Evolutionary conservation across 1,284 basidiomycete species (phyloP).

Genomic region (Phlebopus sp.): DNA sequence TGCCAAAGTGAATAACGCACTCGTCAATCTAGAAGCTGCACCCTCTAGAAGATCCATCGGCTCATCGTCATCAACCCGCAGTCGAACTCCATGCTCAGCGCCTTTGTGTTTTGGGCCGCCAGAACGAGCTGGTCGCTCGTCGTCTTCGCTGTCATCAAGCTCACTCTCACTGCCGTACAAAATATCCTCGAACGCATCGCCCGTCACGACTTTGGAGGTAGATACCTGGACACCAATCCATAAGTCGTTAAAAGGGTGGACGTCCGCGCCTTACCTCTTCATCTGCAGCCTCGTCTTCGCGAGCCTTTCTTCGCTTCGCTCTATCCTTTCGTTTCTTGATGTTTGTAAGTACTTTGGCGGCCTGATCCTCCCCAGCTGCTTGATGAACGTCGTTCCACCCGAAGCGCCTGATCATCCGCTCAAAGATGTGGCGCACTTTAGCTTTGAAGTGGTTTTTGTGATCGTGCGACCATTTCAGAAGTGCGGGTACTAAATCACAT

Average conservation of each 20-base stretch:
- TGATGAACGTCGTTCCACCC: slow-evolving; percentile 83
- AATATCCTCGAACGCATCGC: slow-evolving; percentile 94
- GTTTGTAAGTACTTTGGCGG: slow-evolving; percentile 58
- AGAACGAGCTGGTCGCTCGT: slow-evolving; percentile 38
- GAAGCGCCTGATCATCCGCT: slow-evolving; percentile 91
- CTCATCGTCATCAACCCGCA: slow-evolving; percentile 89
- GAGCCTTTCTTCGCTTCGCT: slow-evolving; percentile 74
- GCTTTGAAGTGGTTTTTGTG: slow-evolving; percentile 99
- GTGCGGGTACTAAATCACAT: slow-evolving; percentile 74
- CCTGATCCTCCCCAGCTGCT: slow-evolving; percentile 73
- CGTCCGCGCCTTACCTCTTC: slow-evolving; percentile 38
- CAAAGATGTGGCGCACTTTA: slow-evolving; percentile 96
- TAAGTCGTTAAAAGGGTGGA: background rate
- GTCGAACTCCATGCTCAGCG: slow-evolving; percentile 48
- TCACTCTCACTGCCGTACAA: slow-evolving; percentile 94
- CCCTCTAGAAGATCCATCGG: slow-evolving; percentile 95
- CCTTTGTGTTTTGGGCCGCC: slow-evolving; percentile 37
- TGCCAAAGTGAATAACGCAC: slow-evolving; percentile 43
- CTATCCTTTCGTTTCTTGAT: slow-evolving; percentile 67
- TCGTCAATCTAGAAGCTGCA: slow-evolving; percentile 72
- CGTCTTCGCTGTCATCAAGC: slow-evolving; percentile 72
- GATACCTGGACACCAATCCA: slow-evolving; percentile 33
- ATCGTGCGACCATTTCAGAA: slow-evolving; percentile 92
- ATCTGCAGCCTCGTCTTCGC: slow-evolving; percentile 51
- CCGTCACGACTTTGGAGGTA: slow-evolving; percentile 50